A percentile compares a stretch with the other conserved stretches of the same genome.
Conservation (phyloP, 352 stramenopile species). For the Phytopythium ostracodes region DNA sequence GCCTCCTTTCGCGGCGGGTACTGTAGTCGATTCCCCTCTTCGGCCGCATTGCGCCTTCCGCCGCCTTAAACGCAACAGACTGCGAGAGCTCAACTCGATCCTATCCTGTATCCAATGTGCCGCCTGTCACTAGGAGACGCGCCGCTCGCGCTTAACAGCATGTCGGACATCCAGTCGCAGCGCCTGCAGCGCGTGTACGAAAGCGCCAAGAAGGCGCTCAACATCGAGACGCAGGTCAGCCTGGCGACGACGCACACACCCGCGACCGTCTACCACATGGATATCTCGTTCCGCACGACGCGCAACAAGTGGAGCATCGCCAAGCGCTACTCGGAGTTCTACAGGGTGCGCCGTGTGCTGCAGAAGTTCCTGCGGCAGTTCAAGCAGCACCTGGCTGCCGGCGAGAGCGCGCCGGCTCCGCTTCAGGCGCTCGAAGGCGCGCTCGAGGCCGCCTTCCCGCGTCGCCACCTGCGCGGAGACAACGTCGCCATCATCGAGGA, state of each 20-base stretch:
- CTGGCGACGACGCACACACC: slow-evolving; percentile 32
- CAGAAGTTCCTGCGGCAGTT: slow-evolving; percentile 64
- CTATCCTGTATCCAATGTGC: slow-evolving; percentile 1
- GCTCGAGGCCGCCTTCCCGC: slow-evolving; percentile 53
- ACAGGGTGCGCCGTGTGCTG: slow-evolving; percentile 56
- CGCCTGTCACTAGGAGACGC: slow-evolving; percentile 6
- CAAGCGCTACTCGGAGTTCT: slow-evolving; percentile 87
- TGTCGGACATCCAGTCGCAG: slow-evolving; percentile 57
- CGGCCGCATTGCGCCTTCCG: neutral
- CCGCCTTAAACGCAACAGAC: neutral
- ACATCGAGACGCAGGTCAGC: slow-evolving; percentile 76
- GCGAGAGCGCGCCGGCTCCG: slow-evolving; percentile 17
- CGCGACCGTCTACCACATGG: slow-evolving; percentile 86
- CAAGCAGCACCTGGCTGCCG: slow-evolving; percentile 12
- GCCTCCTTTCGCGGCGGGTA: neutral
- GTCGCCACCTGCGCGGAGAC: slow-evolving; percentile 69
- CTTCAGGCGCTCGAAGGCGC: slow-evolving; percentile 50
- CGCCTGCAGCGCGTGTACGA: slow-evolving; percentile 71
- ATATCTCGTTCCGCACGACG: slow-evolving; percentile 81
- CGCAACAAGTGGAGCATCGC: slow-evolving; percentile 86
- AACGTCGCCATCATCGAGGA: slow-evolving; percentile 74
- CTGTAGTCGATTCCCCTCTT: neutral
- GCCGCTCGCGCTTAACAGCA: slow-evolving; percentile 13
- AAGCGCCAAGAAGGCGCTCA: slow-evolving; percentile 75
- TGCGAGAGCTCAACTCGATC: too few relatives aligned